Evolutionary conservation across 1,139 yeast genomes (phyloP).

Genomic region (Yarrowia galli): DNA sequence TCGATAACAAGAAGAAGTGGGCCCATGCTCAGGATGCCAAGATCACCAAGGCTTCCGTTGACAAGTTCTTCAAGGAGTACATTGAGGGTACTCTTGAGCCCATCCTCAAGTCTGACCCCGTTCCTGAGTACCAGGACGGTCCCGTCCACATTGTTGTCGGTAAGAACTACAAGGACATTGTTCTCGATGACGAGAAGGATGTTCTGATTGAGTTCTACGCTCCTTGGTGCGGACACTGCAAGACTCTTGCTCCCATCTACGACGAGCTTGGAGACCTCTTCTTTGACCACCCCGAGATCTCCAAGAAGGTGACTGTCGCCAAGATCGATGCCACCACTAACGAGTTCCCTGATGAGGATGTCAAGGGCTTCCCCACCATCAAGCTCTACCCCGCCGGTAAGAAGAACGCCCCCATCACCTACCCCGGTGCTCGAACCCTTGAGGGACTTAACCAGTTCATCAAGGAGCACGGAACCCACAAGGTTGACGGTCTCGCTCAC

Average conservation of each 20-base stretch:
- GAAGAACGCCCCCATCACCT: slow-evolving; percentile 73
- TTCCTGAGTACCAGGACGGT: slow-evolving; percentile 80
- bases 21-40: slow-evolving; percentile 59
- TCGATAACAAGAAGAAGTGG: slow-evolving; percentile 71
- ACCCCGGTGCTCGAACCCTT: slow-evolving; percentile 75
- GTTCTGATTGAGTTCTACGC: slow-evolving; percentile 94
- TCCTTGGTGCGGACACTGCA: slow-evolving; percentile 99
- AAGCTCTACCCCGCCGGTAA: slow-evolving; percentile 92
- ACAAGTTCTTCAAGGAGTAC: slow-evolving; percentile 69
- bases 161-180: slow-evolving; percentile 75
- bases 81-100: slow-evolving; percentile 71
- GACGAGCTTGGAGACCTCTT: slow-evolving; percentile 82
- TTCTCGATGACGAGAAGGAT: slow-evolving; percentile 76
- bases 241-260: slow-evolving; percentile 89
- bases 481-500: slow-evolving; percentile 60
- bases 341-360: slow-evolving; percentile 76
- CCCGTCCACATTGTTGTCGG: slow-evolving; percentile 85
- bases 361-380: slow-evolving; percentile 93
- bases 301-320: slow-evolving; percentile 72
- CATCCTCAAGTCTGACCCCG: slow-evolving; percentile 81
- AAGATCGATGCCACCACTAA: slow-evolving; percentile 88
- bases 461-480: slow-evolving; percentile 66
- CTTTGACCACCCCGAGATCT: slow-evolving; percentile 54
- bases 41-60: slow-evolving; percentile 57
- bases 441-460: slow-evolving; percentile 75